These are phyloP conservation scores for Eucalyptus pauciflora DNA, from an alignment of 345 rosid genomes.

Conservation along the genomic window DNA sequence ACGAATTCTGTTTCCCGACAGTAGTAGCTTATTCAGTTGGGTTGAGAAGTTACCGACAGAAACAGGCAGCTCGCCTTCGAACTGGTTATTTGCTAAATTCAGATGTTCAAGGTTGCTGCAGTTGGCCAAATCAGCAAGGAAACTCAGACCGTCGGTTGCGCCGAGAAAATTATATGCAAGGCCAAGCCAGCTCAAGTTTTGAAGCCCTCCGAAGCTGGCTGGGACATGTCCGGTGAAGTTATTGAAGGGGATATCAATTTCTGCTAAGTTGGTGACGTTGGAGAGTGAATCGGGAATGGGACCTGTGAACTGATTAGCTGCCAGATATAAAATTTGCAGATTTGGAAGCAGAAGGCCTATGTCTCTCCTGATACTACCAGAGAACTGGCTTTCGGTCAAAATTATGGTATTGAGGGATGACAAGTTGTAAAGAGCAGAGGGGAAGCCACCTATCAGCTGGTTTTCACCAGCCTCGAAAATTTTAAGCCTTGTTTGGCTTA, in stretches of 20 bases:
- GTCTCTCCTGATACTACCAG: background rate
- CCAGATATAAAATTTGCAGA: background rate
- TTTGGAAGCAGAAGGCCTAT: background rate
- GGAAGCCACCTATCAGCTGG: background rate
- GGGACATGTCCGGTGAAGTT: background rate
- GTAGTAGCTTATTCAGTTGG: background rate
- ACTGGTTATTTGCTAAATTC: background rate
- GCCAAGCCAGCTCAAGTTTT: background rate
- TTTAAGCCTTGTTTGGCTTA: background rate
- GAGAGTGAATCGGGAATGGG: background rate
- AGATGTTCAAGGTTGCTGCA: background rate
- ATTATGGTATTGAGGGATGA: background rate
- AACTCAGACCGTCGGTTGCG: background rate
- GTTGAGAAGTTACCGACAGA: background rate
- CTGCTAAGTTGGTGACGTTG: background rate
- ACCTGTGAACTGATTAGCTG: background rate
- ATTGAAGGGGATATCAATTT: background rate
- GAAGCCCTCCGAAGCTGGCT: background rate
- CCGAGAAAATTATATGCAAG: background rate
- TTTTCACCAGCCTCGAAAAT: fast-evolving
- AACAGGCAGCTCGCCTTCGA: background rate
- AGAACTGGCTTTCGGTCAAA: background rate
- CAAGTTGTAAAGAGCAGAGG: background rate
- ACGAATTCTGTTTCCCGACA: background rate
- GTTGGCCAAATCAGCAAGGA: background rate